Evolutionary conservation across 345 rosid genomes (phyloP).

Genomic region (Barbarea vulgaris): DNA sequence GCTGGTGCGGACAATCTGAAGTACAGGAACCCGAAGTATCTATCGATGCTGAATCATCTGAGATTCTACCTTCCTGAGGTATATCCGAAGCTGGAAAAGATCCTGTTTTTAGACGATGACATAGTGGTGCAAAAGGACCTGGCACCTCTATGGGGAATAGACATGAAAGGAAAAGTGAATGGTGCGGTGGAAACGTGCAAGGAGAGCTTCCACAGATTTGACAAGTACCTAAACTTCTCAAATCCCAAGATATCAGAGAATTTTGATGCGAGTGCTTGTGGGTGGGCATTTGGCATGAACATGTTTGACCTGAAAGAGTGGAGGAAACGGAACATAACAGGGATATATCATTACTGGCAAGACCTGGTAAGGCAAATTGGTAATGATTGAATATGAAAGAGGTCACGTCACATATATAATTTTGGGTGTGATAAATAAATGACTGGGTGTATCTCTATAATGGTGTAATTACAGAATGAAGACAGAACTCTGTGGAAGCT

Average conservation of each 20-base stretch:
- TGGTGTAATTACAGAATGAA: constrained; percentile 69
- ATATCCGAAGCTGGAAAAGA: constrained; percentile 73
- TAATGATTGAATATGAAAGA: not conserved
- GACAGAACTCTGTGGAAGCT: constrained; percentile 98
- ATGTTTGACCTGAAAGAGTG: constrained; percentile 96
- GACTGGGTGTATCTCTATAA: not conserved
- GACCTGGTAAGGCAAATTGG: constrained; percentile 60
- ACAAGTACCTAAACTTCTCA: constrained; percentile 97
- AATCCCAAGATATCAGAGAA: constrained; percentile 77
- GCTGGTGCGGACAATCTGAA: constrained; percentile 79
- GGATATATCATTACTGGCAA: constrained; percentile 95
- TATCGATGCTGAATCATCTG: constrained; percentile 88
- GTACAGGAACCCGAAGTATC: constrained; percentile 81
- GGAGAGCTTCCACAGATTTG: constrained; percentile 94
- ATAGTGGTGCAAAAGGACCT: constrained; percentile 87
- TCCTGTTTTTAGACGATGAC: constrained; percentile 84
- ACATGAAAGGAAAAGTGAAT: constrained; percentile 78
- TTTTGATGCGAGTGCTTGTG: constrained; percentile 81
- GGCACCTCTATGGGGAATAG: constrained; percentile 75
- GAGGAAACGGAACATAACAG: constrained; percentile 83
- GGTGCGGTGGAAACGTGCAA: constrained; percentile 93
- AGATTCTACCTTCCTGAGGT: constrained; percentile 90
- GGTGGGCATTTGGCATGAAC: constrained; percentile 99
- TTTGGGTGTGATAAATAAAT: not conserved
- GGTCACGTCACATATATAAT: not conserved